phyloP scores from a whole-genome alignment of 805 yeast species.

The Saturnispora kantuleensis region DNA sequence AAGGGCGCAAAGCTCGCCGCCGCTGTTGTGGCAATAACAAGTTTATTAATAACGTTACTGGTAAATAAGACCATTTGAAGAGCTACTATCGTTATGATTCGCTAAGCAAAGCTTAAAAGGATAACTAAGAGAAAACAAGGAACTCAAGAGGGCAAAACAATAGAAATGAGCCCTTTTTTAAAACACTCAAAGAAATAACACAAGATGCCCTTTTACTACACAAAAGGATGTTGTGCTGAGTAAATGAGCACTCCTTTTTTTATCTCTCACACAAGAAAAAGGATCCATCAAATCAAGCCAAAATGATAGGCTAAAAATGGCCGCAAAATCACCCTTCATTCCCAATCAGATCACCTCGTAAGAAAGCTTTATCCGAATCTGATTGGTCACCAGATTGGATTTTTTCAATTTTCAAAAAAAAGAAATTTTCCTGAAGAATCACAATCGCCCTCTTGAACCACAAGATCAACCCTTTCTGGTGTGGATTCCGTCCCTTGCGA shows the following conservation, averaged over 20 bases:
- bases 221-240: neutral
- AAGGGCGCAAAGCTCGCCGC: slow-evolving; percentile 35
- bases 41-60: neutral
- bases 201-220: neutral
- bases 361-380: too few relatives aligned
- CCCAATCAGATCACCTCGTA: too few relatives aligned
- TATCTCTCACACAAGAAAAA: neutral
- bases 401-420: too few relatives aligned
- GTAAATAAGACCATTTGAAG: neutral
- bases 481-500: too few relatives aligned
- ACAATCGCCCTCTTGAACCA: too few relatives aligned
- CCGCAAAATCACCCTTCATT: too few relatives aligned
- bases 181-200: neutral
- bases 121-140: neutral
- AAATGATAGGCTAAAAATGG: too few relatives aligned
- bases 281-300: neutral
- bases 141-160: neutral
- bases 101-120: neutral
- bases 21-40: neutral
- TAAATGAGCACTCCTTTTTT: neutral
- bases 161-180: neutral
- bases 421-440: too few relatives aligned
- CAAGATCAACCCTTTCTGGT: too few relatives aligned
- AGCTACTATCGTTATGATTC: too few relatives aligned
- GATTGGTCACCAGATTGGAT: too few relatives aligned